Conservation (phyloP, 768 basidiomycete species). For the Russula griseocarnosa region DNA sequence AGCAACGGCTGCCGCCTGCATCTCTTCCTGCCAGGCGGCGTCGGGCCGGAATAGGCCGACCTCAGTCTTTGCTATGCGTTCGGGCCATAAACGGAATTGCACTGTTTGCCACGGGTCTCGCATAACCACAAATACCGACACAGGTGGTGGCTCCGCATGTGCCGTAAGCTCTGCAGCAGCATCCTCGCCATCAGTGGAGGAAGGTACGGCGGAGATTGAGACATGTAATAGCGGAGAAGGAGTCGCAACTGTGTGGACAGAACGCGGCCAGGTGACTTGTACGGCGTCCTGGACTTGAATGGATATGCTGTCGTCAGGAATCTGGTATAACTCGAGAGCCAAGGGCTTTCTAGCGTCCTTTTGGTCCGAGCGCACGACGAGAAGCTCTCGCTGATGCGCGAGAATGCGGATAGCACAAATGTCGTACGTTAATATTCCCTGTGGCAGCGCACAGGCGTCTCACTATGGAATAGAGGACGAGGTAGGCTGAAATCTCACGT, state of each 20-base stretch:
- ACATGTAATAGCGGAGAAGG: slow-evolving; percentile 8
- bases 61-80: slow-evolving; percentile 22
- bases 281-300: not conserved
- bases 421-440: slow-evolving; percentile 22
- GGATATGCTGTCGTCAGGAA: slow-evolving; percentile 12
- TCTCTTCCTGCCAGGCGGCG: slow-evolving; percentile 19
- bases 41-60: slow-evolving; percentile 18
- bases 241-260: slow-evolving; percentile 22
- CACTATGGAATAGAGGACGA: slow-evolving; percentile 8
- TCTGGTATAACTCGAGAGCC: slow-evolving; percentile 24
- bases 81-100: slow-evolving; percentile 26
- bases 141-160: slow-evolving; percentile 21
- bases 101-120: slow-evolving; percentile 23
- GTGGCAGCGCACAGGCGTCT: slow-evolving; percentile 19
- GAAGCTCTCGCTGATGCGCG: slow-evolving; percentile 24
- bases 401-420: slow-evolving; percentile 28
- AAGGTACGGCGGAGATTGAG: slow-evolving; percentile 20
- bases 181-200: slow-evolving; percentile 19
- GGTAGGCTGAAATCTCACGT: slow-evolving; percentile 19
- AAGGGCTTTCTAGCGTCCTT: slow-evolving; percentile 15
- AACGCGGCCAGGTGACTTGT: slow-evolving; percentile 16
- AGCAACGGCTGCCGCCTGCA: slow-evolving; percentile 11
- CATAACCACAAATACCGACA: slow-evolving; percentile 25
- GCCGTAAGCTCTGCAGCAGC: slow-evolving; percentile 16
- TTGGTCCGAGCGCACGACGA: slow-evolving; percentile 24